Percentiles rank a stretch among this genome's conserved stretches.
Conservation (phyloP, 2,329 filamentous ascomycete species). For the Ilyonectria robusta region DNA sequence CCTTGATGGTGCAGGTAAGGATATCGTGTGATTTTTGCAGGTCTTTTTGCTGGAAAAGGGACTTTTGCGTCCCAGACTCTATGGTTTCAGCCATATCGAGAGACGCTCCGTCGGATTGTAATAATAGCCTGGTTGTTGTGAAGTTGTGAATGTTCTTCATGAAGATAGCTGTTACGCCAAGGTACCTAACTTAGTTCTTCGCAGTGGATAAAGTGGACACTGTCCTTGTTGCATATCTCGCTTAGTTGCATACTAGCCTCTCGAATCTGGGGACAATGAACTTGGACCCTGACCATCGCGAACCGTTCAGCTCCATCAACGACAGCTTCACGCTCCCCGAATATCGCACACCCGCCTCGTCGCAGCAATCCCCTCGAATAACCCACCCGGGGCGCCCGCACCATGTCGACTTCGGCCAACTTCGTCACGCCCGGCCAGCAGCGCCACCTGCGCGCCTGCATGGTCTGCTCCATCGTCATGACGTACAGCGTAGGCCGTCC, state of each 20-base stretch:
- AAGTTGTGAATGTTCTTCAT: background rate
- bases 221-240: conserved; percentile 35
- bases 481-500: conserved; percentile 74
- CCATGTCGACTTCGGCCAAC: conserved; percentile 64
- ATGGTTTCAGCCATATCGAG: conserved; percentile 42
- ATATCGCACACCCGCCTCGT: background rate
- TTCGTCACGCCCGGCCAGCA: conserved; percentile 82
- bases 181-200: background rate
- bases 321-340: background rate
- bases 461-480: conserved; percentile 98
- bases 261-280: conserved; percentile 22
- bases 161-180: background rate
- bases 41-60: conserved; percentile 49
- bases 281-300: conserved; percentile 5
- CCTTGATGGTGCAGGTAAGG: conserved; percentile 65
- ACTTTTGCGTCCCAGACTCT: conserved; percentile 39
- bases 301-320: conserved; percentile 22
- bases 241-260: conserved; percentile 40
- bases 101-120: background rate
- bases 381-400: background rate
- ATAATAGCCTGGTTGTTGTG: background rate
- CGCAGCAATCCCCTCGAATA: background rate
- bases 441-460: conserved; percentile 94
- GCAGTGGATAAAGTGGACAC: conserved; percentile 9
- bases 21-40: conserved; percentile 63